phyloP scores from a whole-genome alignment of 106 monocot species.

The Allium fistulosum region DNA sequence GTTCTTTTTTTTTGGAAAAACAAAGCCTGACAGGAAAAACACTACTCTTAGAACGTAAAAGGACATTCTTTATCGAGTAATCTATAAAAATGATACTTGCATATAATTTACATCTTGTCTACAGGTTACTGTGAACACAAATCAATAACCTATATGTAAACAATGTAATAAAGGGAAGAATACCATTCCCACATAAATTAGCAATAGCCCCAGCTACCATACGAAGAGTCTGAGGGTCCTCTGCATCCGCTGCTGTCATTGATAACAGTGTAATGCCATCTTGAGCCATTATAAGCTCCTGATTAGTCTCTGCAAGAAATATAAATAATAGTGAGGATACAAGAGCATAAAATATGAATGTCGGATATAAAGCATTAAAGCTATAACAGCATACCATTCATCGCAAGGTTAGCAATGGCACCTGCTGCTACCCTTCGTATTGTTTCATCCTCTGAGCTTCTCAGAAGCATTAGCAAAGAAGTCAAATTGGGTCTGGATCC shows the following conservation, averaged over 20 bases:
- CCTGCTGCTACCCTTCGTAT: slow-evolving; percentile 94
- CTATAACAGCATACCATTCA: slow-evolving; percentile 63
- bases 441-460: slow-evolving; percentile 89
- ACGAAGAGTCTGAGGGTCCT: slow-evolving; percentile 95
- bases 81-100: too few species aligned
- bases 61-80: too few species aligned
- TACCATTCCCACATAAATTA: slow-evolving; percentile 98
- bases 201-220: slow-evolving; percentile 99
- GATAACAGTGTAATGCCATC: slow-evolving; percentile 79
- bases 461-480: slow-evolving; percentile 84
- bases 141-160: neutral
- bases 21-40: too few species aligned
- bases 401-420: slow-evolving; percentile 98
- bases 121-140: neutral
- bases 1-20: too few species aligned
- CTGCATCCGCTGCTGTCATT: slow-evolving; percentile 74
- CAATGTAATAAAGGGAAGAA: neutral
- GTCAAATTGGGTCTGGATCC: too few species aligned
- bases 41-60: too few species aligned
- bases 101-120: neutral
- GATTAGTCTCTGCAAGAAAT: slow-evolving; percentile 68
- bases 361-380: neutral
- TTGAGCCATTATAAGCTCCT: slow-evolving; percentile 91
- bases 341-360: neutral
- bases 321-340: neutral